phyloP scores from a whole-genome alignment of 257 asterid species.

The Jaltomata sinuosa region DNA sequence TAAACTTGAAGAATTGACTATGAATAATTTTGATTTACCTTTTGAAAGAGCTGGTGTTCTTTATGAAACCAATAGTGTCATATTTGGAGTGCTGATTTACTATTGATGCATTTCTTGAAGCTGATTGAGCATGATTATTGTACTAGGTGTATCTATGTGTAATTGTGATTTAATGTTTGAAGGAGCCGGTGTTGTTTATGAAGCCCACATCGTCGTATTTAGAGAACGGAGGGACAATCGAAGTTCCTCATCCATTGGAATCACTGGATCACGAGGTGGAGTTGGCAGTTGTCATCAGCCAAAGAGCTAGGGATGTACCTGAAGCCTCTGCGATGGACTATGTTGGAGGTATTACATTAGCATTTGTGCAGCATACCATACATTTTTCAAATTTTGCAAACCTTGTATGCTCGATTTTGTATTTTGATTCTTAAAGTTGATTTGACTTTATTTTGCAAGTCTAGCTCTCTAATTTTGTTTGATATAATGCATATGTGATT shows the following conservation, averaged over 20 bases:
- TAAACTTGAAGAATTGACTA: background rate
- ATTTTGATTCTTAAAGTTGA: background rate
- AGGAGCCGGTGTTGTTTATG: constrained; percentile 93
- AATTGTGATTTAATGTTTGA: background rate
- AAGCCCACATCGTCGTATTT: constrained; percentile 93
- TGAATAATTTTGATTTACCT: background rate
- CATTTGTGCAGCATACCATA: background rate
- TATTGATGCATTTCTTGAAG: background rate
- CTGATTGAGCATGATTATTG: background rate
- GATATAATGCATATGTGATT: background rate
- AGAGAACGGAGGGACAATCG: constrained; percentile 77
- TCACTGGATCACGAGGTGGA: constrained; percentile 94
- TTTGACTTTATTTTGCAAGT: background rate
- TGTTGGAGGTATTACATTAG: constrained; percentile 51
- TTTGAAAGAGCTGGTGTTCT: background rate
- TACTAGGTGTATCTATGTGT: background rate
- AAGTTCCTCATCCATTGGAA: constrained; percentile 75
- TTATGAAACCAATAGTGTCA: background rate
- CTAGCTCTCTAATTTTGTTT: background rate
- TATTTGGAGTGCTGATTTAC: background rate
- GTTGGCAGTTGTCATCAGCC: constrained; percentile 84
- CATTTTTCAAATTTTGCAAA: background rate
- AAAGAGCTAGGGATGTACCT: constrained; percentile 80
- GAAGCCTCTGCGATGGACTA: constrained; percentile 77
- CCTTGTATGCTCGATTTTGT: background rate